Conservation (phyloP, 225 moss, liverwort and hornwort genomes). For the Asterella californica region DNA sequence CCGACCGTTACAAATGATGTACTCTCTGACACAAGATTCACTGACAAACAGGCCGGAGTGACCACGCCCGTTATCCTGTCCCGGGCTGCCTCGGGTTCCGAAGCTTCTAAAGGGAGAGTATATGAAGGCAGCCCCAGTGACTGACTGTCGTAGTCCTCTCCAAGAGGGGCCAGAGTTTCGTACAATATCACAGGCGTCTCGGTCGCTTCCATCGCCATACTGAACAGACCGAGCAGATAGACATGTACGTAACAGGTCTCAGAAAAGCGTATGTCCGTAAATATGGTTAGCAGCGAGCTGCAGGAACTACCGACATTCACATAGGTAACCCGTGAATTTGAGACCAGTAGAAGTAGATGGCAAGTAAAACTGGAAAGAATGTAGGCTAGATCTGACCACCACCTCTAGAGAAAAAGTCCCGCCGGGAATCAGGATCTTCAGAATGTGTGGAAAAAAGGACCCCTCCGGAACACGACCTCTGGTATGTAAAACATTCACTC, state of each 20-base stretch:
- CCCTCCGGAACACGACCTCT: no score
- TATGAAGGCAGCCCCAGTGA: constrained; percentile 26
- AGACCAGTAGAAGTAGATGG: no score
- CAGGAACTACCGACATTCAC: no score
- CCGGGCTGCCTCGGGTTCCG: constrained; percentile 19
- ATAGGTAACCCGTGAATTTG: no score
- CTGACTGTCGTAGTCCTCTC: constrained; percentile 37
- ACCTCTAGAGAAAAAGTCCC: no score
- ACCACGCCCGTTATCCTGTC: constrained; percentile 2
- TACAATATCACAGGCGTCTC: constrained; percentile 54
- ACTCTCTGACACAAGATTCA: constrained; percentile 7
- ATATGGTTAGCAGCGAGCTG: no score
- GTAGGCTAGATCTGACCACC: no score
- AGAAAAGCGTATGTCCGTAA: no score
- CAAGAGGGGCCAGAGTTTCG: constrained; percentile 56
- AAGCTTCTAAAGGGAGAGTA: constrained; percentile 22
- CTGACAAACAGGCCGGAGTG: not conserved
- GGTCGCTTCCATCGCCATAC: constrained; percentile 34
- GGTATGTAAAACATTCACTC: no score
- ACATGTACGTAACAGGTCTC: not conserved
- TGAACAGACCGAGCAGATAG: not conserved
- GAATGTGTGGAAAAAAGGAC: no score
- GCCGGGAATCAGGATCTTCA: no score
- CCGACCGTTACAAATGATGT: constrained; percentile 11
- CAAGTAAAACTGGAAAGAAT: no score